Percentiles rank a stretch among this genome's conserved stretches.
Evolutionary conservation across 2,329 filamentous ascomycete genomes (phyloP).

Genomic region (Seiridium cupressi): DNA sequence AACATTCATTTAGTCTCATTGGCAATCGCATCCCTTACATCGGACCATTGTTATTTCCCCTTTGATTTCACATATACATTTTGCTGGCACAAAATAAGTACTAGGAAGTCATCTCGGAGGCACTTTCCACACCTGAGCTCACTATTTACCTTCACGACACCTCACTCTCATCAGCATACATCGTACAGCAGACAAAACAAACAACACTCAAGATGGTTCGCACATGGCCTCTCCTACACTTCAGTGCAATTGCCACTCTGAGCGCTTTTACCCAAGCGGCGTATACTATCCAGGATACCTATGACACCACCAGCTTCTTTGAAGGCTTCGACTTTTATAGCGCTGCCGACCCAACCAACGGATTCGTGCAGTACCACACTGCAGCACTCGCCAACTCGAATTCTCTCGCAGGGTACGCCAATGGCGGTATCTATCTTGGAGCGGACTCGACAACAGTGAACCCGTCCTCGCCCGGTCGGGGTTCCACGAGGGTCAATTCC

Average conservation of each 20-base stretch:
- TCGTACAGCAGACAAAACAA: background rate
- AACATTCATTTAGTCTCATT: background rate
- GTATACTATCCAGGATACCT: slow-evolving; percentile 48
- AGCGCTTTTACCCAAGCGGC: slow-evolving; percentile 16
- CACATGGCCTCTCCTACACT: background rate
- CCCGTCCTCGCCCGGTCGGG: slow-evolving; percentile 55
- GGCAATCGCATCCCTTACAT: background rate
- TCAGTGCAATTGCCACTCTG: background rate
- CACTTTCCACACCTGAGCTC: background rate
- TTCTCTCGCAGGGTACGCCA: slow-evolving; percentile 56
- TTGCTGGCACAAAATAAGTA: background rate
- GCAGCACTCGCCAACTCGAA: slow-evolving; percentile 53
- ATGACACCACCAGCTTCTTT: slow-evolving; percentile 55
- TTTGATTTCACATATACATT: background rate
- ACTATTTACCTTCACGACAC: background rate
- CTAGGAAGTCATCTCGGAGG: background rate
- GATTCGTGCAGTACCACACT: slow-evolving; percentile 70
- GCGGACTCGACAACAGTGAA: slow-evolving; percentile 61
- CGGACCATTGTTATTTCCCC: background rate
- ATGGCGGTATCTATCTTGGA: slow-evolving; percentile 63
- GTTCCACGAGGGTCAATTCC: slow-evolving; percentile 68
- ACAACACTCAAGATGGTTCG: background rate
- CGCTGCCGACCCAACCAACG: slow-evolving; percentile 66
- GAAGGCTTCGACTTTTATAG: slow-evolving; percentile 54
- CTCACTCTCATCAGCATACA: background rate